Evolutionary conservation across 176 grass and related monocot genomes (phyloP).

Genomic region (Chrysopogon serrulatus): DNA sequence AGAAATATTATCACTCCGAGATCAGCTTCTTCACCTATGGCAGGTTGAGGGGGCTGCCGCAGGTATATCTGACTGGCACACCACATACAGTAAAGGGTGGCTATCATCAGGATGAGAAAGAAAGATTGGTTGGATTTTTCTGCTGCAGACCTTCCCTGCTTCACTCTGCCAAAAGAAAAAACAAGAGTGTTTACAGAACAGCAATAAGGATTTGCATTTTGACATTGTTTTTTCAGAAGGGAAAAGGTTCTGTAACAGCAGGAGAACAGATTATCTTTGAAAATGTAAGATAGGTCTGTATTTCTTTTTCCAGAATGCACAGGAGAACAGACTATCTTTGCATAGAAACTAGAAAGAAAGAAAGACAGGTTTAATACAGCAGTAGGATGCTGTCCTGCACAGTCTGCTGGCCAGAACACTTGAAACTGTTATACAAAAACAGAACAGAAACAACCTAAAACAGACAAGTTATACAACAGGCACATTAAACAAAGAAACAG

Average conservation of each 20-base stretch:
- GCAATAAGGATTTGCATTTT: not conserved
- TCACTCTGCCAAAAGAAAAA: conserved; percentile 46
- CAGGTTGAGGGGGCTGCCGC: conserved; percentile 56
- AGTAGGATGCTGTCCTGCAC: not conserved
- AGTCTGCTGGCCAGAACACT: not conserved
- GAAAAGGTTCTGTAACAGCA: not conserved
- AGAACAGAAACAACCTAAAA: not conserved
- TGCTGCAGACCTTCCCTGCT: conserved; percentile 41
- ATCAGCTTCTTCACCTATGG: conserved; percentile 97
- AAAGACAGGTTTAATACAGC: not conserved
- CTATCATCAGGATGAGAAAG: conserved; percentile 56
- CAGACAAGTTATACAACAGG: not conserved
- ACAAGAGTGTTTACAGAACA: not conserved
- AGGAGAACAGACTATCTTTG: not conserved
- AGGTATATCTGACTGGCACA: conserved; percentile 88
- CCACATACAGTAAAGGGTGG: conserved; percentile 73
- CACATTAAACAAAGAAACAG: not conserved
- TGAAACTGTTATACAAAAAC: not conserved
- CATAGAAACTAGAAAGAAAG: conserved; percentile 1
- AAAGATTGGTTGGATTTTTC: conserved; percentile 76
- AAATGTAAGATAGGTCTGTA: not conserved
- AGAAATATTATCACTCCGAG: conserved; percentile 89
- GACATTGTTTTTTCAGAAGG: not conserved
- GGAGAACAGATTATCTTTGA: not conserved
- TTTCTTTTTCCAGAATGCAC: not conserved